Conservation (phyloP, 1,284 basidiomycete species). For the Trichosporon coremiiforme region DNA sequence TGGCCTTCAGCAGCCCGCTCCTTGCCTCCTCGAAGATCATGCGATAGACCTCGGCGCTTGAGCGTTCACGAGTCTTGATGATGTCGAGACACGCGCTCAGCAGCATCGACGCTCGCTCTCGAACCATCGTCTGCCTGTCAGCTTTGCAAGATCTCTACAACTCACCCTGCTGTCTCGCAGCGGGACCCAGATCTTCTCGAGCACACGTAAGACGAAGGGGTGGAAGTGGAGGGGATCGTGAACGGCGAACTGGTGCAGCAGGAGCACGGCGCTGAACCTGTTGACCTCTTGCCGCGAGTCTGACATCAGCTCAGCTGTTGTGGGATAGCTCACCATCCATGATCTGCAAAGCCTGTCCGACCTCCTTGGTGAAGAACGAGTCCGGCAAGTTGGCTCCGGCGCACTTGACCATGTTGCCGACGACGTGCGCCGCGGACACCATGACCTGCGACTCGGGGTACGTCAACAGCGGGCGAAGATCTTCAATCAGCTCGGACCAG, state of each 20-base stretch:
- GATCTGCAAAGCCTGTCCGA: conserved; percentile 52
- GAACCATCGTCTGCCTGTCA: conserved; percentile 62
- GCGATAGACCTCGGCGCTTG: conserved; percentile 62
- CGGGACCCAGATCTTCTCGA: conserved; percentile 88
- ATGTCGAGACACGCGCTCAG: conserved; percentile 87
- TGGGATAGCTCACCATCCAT: conserved; percentile 48
- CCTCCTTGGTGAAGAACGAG: conserved; percentile 54
- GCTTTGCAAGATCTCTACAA: background rate
- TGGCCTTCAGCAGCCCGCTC: conserved; percentile 75
- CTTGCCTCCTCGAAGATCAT: conserved; percentile 89
- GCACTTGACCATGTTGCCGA: conserved; percentile 54
- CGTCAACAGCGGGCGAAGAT: conserved; percentile 52
- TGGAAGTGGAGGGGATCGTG: conserved; percentile 84
- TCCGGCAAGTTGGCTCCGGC: conserved; percentile 53
- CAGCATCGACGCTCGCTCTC: conserved; percentile 88
- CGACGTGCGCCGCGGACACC: conserved; percentile 52
- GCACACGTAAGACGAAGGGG: conserved; percentile 78
- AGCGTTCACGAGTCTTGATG: conserved; percentile 62
- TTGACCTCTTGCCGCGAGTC: conserved; percentile 54
- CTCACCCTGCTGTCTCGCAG: conserved; percentile 77
- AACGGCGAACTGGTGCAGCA: conserved; percentile 84
- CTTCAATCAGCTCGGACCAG: conserved; percentile 32
- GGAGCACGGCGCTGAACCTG: conserved; percentile 61
- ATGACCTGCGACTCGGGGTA: conserved; percentile 55
- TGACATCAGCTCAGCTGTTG: conserved; percentile 24